These are phyloP conservation scores for Phlyctochytrium planicorne DNA, from an alignment of 192 early-diverging fungal genomes.

Conservation along the genomic window DNA sequence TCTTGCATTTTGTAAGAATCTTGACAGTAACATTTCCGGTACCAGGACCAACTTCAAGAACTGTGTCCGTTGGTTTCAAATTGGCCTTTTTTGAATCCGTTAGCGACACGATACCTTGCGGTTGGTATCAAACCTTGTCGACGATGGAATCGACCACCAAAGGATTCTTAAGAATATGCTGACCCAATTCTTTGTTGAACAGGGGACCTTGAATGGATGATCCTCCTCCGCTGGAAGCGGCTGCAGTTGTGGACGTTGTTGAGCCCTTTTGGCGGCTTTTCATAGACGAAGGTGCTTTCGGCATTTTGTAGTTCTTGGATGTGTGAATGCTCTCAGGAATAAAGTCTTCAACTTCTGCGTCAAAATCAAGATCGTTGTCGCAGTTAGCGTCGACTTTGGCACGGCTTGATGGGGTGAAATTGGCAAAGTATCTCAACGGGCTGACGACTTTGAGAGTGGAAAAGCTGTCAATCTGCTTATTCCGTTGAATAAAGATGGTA, in stretches of 20 bases:
- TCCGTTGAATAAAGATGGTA: too few species aligned
- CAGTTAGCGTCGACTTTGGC: too few species aligned
- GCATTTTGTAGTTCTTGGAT: not conserved
- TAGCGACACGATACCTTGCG: not conserved
- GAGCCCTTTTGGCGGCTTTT: not conserved
- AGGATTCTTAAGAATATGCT: slow-evolving; percentile 99
- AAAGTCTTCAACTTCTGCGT: too few species aligned
- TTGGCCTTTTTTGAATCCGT: slow-evolving; percentile 23
- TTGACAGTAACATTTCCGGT: slow-evolving; percentile 97
- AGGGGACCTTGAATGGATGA: slow-evolving; percentile 63
- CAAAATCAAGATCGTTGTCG: too few species aligned
- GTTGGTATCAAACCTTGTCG: slow-evolving; percentile 73
- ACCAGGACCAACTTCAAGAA: slow-evolving; percentile 93
- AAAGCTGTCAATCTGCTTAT: too few species aligned
- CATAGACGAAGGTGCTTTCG: not conserved
- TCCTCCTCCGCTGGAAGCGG: slow-evolving; percentile 9
- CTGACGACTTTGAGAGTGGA: too few species aligned
- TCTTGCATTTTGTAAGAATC: slow-evolving; percentile 90
- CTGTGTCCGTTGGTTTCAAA: slow-evolving; percentile 47
- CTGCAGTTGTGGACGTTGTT: not conserved
- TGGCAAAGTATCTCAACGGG: too few species aligned
- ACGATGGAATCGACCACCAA: slow-evolving; percentile 94
- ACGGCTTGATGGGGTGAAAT: too few species aligned
- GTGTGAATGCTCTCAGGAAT: too few species aligned
- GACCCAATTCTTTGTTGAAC: slow-evolving; percentile 96